phyloP scores from a whole-genome alignment of 345 rosid genomes.

The Aquilaria yunnanensis region DNA sequence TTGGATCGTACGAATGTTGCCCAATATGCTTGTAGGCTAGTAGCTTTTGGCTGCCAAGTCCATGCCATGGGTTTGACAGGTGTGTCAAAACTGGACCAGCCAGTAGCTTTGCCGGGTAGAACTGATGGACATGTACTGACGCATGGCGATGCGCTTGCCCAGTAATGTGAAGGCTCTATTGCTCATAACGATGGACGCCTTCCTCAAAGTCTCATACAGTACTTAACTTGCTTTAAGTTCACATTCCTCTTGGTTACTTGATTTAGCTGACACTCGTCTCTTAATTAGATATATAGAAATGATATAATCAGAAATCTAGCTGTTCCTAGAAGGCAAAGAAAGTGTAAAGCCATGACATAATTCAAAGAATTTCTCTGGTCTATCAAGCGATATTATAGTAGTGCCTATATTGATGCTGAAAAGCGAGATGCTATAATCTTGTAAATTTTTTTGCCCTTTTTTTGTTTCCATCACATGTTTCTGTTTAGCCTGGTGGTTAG shows the following conservation, averaged over 20 bases:
- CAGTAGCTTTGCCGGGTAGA: conserved; percentile 83
- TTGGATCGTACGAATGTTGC: conserved; percentile 99
- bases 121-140: conserved; percentile 95
- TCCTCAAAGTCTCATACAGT: neutral
- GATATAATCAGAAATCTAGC: conserved; percentile 40
- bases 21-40: conserved; percentile 96
- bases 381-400: conserved; percentile 93
- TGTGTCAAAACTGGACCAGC: conserved; percentile 67
- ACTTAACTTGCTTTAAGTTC: too few species aligned
- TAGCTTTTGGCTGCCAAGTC: conserved; percentile 87
- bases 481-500: conserved; percentile 8
- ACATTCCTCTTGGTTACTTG: neutral
- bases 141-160: conserved; percentile 99
- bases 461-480: neutral
- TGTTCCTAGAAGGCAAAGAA: conserved; percentile 95
- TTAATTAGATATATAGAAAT: neutral
- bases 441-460: conserved; percentile 32
- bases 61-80: conserved; percentile 81
- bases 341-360: conserved; percentile 97
- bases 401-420: conserved; percentile 93
- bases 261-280: too few species aligned
- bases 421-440: conserved; percentile 98
- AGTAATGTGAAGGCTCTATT: conserved; percentile 97
- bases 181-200: conserved; percentile 83
- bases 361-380: conserved; percentile 93